These are phyloP conservation scores for Exidia glandulosa DNA, from an alignment of 768 basidiomycete genomes.

Conservation along the genomic window DNA sequence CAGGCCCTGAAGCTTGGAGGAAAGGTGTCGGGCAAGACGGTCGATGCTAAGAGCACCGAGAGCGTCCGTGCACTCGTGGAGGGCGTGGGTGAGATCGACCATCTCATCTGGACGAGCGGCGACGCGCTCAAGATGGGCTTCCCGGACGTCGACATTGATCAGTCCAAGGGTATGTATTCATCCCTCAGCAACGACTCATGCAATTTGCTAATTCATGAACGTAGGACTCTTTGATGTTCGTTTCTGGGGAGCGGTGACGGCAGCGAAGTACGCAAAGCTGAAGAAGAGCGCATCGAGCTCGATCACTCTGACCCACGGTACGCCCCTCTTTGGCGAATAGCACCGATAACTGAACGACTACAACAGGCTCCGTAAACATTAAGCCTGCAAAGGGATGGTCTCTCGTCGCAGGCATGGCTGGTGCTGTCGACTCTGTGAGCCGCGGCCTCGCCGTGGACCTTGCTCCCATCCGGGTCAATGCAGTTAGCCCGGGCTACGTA, in stretches of 20 bases:
- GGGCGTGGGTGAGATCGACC: constrained; percentile 7
- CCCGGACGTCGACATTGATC: neutral
- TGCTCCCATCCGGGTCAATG: constrained; percentile 7
- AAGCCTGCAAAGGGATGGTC: constrained; percentile 2
- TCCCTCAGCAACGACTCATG: neutral
- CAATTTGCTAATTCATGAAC: neutral
- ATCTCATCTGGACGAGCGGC: constrained; percentile 7
- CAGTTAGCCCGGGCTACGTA: constrained; percentile 6
- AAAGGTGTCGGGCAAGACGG: constrained; percentile 1
- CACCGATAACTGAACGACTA: neutral
- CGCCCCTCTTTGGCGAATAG: neutral
- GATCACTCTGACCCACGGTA: constrained; percentile 6
- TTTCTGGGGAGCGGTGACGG: constrained; percentile 8
- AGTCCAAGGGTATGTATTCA: neutral
- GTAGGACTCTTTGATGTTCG: constrained; percentile 6
- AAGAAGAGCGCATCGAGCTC: constrained; percentile 6
- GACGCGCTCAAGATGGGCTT: neutral
- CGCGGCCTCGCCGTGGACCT: constrained; percentile 7
- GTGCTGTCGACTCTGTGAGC: constrained; percentile 5
- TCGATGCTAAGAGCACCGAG: neutral
- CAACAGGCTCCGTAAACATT: neutral
- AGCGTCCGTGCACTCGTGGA: constrained; percentile 1
- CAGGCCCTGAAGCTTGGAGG: neutral
- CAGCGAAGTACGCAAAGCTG: constrained; percentile 6
- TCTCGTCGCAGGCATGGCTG: neutral